Conservation (phyloP, 2,329 filamentous ascomycete species). For the Capronia epimyces region DNA sequence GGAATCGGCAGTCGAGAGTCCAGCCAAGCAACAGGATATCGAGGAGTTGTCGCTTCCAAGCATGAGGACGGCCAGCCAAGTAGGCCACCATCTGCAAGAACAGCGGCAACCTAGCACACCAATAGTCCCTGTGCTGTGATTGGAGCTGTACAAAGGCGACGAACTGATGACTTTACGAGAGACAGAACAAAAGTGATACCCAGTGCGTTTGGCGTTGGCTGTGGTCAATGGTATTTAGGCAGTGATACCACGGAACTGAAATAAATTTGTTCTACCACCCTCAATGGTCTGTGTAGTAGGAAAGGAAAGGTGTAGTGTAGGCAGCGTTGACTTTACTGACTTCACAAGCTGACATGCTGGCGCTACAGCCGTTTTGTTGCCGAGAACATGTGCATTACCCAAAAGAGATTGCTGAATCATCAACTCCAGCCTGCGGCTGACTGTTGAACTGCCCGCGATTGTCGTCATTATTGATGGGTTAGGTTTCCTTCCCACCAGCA, state of each 20-base stretch:
- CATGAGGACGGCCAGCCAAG: neutral
- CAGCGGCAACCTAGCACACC: neutral
- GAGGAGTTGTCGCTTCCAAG: neutral
- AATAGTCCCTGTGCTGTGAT: neutral
- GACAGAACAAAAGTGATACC: slow-evolving; percentile 9
- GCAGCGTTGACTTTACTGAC: no score
- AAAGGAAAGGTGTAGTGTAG: no score
- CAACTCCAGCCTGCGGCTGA: neutral
- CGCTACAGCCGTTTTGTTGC: no score
- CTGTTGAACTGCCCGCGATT: neutral
- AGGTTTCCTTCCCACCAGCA: neutral
- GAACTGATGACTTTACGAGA: slow-evolving; percentile 6
- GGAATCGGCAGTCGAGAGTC: neutral
- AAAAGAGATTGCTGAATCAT: neutral
- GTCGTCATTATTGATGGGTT: neutral
- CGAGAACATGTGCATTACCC: neutral
- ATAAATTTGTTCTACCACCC: neutral
- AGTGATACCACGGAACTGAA: neutral
- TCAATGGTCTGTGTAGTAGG: no score
- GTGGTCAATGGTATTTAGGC: neutral
- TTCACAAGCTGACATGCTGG: no score
- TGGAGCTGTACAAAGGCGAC: neutral
- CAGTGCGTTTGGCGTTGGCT: neutral
- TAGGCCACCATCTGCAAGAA: neutral
- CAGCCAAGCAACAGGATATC: neutral